phyloP scores from a whole-genome alignment of 139 green algal species.

The Chlamydomonas schloesseri region DNA sequence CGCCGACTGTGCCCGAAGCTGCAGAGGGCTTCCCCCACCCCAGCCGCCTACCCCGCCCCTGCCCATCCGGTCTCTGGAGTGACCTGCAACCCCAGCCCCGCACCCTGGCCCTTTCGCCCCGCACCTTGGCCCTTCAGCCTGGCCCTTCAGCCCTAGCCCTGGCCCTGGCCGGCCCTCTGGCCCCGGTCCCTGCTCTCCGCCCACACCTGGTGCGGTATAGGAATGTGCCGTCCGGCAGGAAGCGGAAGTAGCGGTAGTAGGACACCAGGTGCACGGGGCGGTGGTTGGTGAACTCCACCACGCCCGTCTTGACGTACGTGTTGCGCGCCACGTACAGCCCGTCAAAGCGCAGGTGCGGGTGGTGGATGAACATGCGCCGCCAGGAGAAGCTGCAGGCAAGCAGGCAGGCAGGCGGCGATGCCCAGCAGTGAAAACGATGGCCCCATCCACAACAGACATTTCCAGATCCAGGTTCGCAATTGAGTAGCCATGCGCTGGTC shows the following conservation, averaged over 20 bases:
- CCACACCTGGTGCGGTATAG: slow-evolving; percentile 80
- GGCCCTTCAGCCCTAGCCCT: too few species aligned
- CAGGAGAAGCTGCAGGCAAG: slow-evolving; percentile 63
- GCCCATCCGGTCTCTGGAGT: too few species aligned
- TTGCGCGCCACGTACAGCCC: slow-evolving; percentile 83
- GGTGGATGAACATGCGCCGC: slow-evolving; percentile 82
- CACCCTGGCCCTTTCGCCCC: too few species aligned
- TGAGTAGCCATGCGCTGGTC: too few species aligned
- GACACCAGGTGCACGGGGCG: slow-evolving; percentile 77
- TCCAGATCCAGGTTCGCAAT: too few species aligned
- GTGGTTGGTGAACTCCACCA: slow-evolving; percentile 52
- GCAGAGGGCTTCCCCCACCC: too few species aligned
- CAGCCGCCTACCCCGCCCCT: too few species aligned
- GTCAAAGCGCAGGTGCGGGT: slow-evolving; percentile 84
- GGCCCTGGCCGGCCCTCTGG: too few species aligned
- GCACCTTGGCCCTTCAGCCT: too few species aligned
- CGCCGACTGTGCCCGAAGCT: too few species aligned
- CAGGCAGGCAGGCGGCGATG: neutral
- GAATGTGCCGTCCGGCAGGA: slow-evolving; percentile 84
- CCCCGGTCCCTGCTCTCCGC: too few species aligned
- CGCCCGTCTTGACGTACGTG: slow-evolving; percentile 84
- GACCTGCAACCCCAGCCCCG: too few species aligned
- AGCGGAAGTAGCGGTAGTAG: slow-evolving; percentile 61
- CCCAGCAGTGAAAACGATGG: neutral
- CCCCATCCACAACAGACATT: neutral